These are phyloP conservation scores for Paraphoma chrysanthemicola DNA, from an alignment of 2,329 filamentous ascomycete genomes.

Conservation along the genomic window DNA sequence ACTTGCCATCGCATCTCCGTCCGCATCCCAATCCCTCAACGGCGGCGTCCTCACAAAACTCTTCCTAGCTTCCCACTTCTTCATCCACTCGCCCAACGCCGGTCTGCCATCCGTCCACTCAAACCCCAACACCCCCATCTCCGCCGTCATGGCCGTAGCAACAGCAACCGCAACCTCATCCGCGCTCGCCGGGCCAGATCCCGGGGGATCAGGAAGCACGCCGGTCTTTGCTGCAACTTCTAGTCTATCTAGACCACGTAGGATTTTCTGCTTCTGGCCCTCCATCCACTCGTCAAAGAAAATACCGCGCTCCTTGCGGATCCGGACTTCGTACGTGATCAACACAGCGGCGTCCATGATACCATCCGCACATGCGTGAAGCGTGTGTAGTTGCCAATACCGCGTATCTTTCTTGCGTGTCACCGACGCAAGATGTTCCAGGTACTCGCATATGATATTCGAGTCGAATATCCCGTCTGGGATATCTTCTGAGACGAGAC, in stretches of 20 bases:
- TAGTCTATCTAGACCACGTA: conserved; percentile 31
- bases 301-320: conserved; percentile 30
- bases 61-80: conserved; percentile 25
- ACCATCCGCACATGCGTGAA: conserved; percentile 36
- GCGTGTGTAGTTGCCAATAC: conserved; percentile 29
- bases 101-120: conserved; percentile 21
- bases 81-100: conserved; percentile 30
- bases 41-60: conserved; percentile 29
- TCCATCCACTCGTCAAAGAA: conserved; percentile 37
- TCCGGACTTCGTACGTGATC: conserved; percentile 33
- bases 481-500: conserved; percentile 30
- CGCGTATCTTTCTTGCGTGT: conserved; percentile 15
- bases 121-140: conserved; percentile 19
- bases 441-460: conserved; percentile 37
- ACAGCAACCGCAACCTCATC: conserved; percentile 35
- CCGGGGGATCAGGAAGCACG: conserved; percentile 12
- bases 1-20: neutral
- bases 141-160: conserved; percentile 17
- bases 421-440: conserved; percentile 18
- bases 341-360: conserved; percentile 40
- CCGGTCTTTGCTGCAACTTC: conserved; percentile 24
- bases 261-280: conserved; percentile 37
- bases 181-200: conserved; percentile 10
- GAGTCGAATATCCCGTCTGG: conserved; percentile 39
- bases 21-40: conserved; percentile 22